Evolutionary conservation across 306 rosid species (phyloP), one percentile per base, ranked within the genome.

Genomic region (Prunus dulcis): DNA sequence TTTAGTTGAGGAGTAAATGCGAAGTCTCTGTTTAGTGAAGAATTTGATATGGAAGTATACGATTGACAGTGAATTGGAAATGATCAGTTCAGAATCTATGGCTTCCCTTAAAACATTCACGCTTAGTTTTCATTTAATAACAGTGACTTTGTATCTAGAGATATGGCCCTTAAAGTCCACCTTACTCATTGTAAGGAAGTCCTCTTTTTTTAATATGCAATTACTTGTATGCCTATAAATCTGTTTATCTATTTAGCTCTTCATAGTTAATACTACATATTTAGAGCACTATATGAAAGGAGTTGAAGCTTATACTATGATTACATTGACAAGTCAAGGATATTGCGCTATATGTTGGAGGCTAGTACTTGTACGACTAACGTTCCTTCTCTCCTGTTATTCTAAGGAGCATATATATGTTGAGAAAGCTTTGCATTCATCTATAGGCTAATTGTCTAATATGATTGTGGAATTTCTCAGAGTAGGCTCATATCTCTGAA

Each of bases 381-480:
- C 68, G 60, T 23, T 27, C 30, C 6, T 72, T 57, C 28, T 2
- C 28, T 60, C 68, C 28, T 45, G 27, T 52, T 18, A 12, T 30
- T 70, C 3, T 11, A 17, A 17, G 46, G 14, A 45, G 45, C 22
- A 17, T 12, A 43, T 23, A 14, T 4, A 3, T 20, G 20, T 55
- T 12, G 65, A 58, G 64, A 71, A 41, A 41, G 66, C 76, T 30
- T 56, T 60, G 45, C 57, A 25, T 23, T 60, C 41, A 73, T 45
- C 18, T 58, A 41, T 73, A 25, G 25, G 27, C 27, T 73, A 27
- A 4, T 73, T n/a, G 58, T 61, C 41, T 22, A 22, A 67, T 22
- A 46, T 43, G 77, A 60, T 60, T 25, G 14, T 73, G 45, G 47
- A 73, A n/a, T 61, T 60, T 60, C 18, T 73, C 57, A 60, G 27